Evolutionary conservation across 768 basidiomycete species (phyloP).

Genomic region (Trametes cubensis): DNA sequence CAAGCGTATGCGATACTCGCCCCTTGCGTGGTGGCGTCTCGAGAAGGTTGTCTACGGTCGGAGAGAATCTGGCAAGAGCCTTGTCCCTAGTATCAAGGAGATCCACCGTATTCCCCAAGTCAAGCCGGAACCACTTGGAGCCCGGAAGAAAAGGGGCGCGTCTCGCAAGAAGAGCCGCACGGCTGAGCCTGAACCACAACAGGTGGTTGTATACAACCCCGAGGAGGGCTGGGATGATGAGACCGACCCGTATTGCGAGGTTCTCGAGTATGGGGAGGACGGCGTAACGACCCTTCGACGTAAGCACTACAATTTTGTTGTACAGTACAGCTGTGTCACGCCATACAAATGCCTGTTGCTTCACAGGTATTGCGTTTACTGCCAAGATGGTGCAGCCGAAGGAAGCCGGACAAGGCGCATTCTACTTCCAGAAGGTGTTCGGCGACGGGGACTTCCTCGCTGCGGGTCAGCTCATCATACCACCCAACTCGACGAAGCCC

Average conservation of each 20-base stretch:
- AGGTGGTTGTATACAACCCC: constrained; percentile 33
- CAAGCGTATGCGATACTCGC: constrained; percentile 64
- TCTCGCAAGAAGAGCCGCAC: constrained; percentile 43
- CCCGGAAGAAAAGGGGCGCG: constrained; percentile 38
- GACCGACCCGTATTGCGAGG: constrained; percentile 65
- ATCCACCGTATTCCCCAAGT: constrained; percentile 61
- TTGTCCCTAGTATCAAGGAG: constrained; percentile 69
- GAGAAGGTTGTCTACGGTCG: constrained; percentile 87
- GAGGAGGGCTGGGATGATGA: constrained; percentile 85
- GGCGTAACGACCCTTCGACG: constrained; percentile 68
- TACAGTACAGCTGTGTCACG: background rate
- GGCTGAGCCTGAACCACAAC: constrained; percentile 48
- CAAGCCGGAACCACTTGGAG: constrained; percentile 49
- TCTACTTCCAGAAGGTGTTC: constrained; percentile 91
- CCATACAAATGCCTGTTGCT: background rate
- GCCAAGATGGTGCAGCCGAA: constrained; percentile 65
- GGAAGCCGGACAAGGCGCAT: constrained; percentile 62
- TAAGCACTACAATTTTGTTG: constrained; percentile 45
- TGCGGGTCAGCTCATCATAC: constrained; percentile 84
- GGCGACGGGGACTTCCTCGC: constrained; percentile 91
- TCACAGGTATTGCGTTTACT: constrained; percentile 78
- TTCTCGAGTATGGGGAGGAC: constrained; percentile 62
- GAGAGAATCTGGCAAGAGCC: constrained; percentile 49
- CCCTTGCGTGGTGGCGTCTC: constrained; percentile 91
- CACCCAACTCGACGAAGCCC: constrained; percentile 78